A percentile compares a stretch with the other conserved stretches of the same genome.
phyloP scores from a whole-genome alignment of 129 eudicot species.

The Cynara cardunculus region DNA sequence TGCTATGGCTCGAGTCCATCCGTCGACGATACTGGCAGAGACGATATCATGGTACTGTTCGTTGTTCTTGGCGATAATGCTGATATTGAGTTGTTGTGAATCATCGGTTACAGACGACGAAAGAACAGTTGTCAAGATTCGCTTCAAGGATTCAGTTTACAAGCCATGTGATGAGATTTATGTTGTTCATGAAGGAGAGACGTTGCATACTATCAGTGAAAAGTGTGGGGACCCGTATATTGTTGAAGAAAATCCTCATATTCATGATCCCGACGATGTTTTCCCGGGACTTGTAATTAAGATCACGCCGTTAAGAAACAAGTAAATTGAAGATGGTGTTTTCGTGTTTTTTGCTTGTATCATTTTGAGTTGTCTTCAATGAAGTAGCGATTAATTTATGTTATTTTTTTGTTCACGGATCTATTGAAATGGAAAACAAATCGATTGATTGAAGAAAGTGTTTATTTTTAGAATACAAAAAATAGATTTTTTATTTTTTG shows the following conservation, averaged over 20 bases:
- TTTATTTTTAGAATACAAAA: not conserved
- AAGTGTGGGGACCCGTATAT: slow-evolving; percentile 40
- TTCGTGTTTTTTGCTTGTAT: not conserved
- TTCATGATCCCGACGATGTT: slow-evolving; percentile 75
- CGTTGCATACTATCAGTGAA: slow-evolving; percentile 35
- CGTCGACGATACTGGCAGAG: slow-evolving; percentile 33
- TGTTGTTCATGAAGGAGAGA: slow-evolving; percentile 39
- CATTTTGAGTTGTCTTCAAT: not conserved
- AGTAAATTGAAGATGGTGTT: not conserved
- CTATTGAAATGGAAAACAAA: not conserved
- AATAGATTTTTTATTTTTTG: not conserved
- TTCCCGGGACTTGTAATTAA: slow-evolving; percentile 68
- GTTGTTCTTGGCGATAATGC: slow-evolving; percentile 36
- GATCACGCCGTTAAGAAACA: slow-evolving; percentile 44
- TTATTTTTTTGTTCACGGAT: not conserved
- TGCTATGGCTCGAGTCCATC: slow-evolving; percentile 17
- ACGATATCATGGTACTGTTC: slow-evolving; percentile 42
- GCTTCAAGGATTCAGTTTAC: not conserved
- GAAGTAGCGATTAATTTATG: not conserved
- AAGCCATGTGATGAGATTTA: slow-evolving; percentile 36
- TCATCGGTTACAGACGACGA: not conserved
- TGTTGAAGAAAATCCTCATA: slow-evolving; percentile 41
- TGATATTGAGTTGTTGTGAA: slow-evolving; percentile 43
- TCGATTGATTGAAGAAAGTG: not conserved
- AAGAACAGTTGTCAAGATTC: not conserved